Percentiles rank a stretch among this genome's conserved stretches.
Conservation (phyloP, 179 eudicot genomes). For the Camellia oleifera region DNA sequence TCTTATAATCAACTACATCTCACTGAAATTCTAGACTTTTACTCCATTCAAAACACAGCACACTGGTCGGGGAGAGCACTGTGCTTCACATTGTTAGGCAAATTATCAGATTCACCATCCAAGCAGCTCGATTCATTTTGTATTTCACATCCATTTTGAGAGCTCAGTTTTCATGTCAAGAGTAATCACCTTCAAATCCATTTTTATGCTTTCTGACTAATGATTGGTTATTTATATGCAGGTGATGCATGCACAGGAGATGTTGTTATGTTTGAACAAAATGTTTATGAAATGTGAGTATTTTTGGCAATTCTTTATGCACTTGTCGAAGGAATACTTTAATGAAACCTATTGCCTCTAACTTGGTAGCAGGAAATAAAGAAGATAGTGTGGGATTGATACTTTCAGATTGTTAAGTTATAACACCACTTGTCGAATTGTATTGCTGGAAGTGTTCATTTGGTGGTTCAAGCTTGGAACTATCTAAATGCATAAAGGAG, state of each 20-base stretch:
- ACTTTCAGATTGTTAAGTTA: background rate
- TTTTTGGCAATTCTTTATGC: constrained; percentile 13
- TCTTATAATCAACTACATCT: background rate
- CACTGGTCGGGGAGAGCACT: constrained; percentile 1
- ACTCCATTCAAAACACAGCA: background rate
- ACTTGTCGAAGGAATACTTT: background rate
- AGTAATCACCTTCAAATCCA: background rate
- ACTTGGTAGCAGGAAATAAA: background rate
- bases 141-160: background rate
- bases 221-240: constrained; percentile 31
- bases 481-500: background rate
- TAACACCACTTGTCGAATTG: background rate
- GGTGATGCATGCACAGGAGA: constrained; percentile 96
- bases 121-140: background rate
- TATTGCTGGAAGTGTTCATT: background rate
- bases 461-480: background rate
- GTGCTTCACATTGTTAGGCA: background rate
- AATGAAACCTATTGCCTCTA: background rate
- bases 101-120: background rate
- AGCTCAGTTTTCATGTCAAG: background rate
- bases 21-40: background rate
- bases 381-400: background rate
- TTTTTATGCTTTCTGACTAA: constrained; percentile 9
- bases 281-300: constrained; percentile 70
- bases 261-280: constrained; percentile 77